phyloP scores from a whole-genome alignment of 2,329 filamentous ascomycete genomes.

The Penicillium sp. region DNA sequence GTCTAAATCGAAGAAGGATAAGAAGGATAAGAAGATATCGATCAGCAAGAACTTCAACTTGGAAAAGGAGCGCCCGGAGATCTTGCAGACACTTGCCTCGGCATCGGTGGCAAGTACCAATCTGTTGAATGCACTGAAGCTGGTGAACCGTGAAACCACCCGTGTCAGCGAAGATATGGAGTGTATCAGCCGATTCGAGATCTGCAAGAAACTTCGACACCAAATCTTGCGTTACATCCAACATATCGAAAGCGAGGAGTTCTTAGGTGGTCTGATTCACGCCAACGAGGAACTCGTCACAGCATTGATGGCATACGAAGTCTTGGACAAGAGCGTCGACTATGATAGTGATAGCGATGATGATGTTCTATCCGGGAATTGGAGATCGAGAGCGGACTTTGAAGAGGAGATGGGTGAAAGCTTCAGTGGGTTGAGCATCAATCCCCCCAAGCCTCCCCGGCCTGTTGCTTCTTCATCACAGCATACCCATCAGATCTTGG shows the following conservation, averaged over 20 bases:
- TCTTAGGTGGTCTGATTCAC: constrained; percentile 85
- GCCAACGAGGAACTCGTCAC: constrained; percentile 96
- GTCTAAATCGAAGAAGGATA: constrained; percentile 55
- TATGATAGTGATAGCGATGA: constrained; percentile 70
- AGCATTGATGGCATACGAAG: constrained; percentile 91
- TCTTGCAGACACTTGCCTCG: constrained; percentile 87
- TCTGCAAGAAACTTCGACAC: constrained; percentile 81
- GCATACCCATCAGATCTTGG: constrained; percentile 40
- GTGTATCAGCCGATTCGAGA: constrained; percentile 78
- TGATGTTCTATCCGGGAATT: constrained; percentile 47
- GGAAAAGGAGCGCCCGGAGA: constrained; percentile 82
- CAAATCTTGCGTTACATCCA: constrained; percentile 92
- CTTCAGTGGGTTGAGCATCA: constrained; percentile 41
- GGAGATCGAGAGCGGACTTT: constrained; percentile 29
- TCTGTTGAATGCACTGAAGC: constrained; percentile 81
- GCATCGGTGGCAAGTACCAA: constrained; percentile 91
- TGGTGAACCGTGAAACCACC: constrained; percentile 86
- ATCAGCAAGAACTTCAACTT: constrained; percentile 71
- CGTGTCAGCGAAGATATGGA: constrained; percentile 82
- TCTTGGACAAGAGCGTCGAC: constrained; percentile 70
- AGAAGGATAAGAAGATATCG: constrained; percentile 59
- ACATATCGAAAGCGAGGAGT: constrained; percentile 86
- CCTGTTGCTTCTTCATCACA: constrained; percentile 35
- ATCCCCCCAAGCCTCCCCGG: constrained; percentile 42
- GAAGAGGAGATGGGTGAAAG: constrained; percentile 34